phyloP scores from a whole-genome alignment of 768 basidiomycete genomes.

The Neoboletus subvelutipes region DNA sequence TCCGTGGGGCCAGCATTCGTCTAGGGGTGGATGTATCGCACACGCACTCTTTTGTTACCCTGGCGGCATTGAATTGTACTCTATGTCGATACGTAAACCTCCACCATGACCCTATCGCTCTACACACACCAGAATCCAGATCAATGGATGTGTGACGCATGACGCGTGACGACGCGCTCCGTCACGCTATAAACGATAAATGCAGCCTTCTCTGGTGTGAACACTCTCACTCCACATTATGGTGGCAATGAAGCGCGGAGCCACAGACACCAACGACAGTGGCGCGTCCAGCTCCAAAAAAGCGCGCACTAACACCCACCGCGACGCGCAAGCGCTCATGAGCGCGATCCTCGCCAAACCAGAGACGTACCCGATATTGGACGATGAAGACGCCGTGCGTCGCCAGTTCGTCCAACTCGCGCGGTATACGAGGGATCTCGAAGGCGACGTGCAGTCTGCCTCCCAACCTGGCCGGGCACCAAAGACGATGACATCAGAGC shows the following conservation, averaged over 20 bases:
- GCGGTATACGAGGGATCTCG: conserved; percentile 33
- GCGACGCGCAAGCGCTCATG: conserved; percentile 37
- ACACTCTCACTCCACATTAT: conserved; percentile 4
- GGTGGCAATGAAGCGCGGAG: conserved; percentile 38
- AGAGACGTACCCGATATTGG: conserved; percentile 36
- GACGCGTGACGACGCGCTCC: conserved; percentile 27
- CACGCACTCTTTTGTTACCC: neutral
- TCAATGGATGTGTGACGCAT: conserved; percentile 14
- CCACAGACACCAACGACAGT: conserved; percentile 16
- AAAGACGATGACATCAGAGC: conserved; percentile 37
- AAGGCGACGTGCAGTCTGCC: conserved; percentile 28
- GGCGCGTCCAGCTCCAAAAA: conserved; percentile 30
- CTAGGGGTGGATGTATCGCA: neutral
- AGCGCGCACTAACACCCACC: conserved; percentile 21
- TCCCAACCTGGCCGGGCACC: conserved; percentile 6
- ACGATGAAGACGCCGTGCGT: conserved; percentile 32
- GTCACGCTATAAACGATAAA: conserved; percentile 23
- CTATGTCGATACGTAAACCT: neutral
- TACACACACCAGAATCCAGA: neutral
- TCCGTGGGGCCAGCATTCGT: neutral
- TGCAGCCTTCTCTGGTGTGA: neutral
- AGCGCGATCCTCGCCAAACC: conserved; percentile 40
- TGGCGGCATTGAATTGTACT: neutral
- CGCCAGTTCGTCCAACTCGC: conserved; percentile 34
- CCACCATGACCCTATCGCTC: neutral